Evolutionary conservation across 2,329 filamentous ascomycete species (phyloP), one percentile per base, ranked within the genome.

Genomic region (Pyricularia grisea): DNA sequence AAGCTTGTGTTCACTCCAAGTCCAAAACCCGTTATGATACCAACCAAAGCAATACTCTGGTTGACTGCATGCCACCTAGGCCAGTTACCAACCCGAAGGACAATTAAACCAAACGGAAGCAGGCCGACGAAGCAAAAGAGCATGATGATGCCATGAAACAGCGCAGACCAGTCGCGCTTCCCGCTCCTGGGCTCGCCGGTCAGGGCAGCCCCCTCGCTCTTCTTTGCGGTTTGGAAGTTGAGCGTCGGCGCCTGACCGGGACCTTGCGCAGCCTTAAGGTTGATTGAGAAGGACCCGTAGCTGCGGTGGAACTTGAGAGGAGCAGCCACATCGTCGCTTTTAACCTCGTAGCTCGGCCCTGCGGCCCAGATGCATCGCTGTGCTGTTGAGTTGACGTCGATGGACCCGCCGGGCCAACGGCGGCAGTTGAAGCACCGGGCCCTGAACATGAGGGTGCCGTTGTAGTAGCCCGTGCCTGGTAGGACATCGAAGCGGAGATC

Each of bases 291-390:
- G 7, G 76, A 75, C 64, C 87, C 87, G 72, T 84, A 86, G 64
- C 79, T 80, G 61, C 77, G 74, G 74, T 90, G 88, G 61, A 83
- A 81, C 73, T 81, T 81, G 68, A 88, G 79, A 12, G 77, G 77
- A 0, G 83, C 84, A 12, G 77, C 76, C 2, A 73, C 68, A 50
- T 78, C 77, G 72, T 87, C 77, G 68, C 80, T 84, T 27, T 76
- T 74, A 30, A 83, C 73, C 60, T 63, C 60, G 60, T 63, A 63
- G 60, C 60, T 73, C 5, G 84, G 83, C 0, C 87, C 87, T 27
- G 84, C 77, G 23, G 85, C 88, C 74, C 83, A 90, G 68, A 88
- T 83, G 76, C 85, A 86, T 60, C 78, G 77, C 71, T 84, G 81
- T 17, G 77, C 75, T 17, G 77, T 78, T 67, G 79, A 82, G n/a